Conservation (phyloP, 306 rosid species). For the Fragaria ananassa region DNA sequence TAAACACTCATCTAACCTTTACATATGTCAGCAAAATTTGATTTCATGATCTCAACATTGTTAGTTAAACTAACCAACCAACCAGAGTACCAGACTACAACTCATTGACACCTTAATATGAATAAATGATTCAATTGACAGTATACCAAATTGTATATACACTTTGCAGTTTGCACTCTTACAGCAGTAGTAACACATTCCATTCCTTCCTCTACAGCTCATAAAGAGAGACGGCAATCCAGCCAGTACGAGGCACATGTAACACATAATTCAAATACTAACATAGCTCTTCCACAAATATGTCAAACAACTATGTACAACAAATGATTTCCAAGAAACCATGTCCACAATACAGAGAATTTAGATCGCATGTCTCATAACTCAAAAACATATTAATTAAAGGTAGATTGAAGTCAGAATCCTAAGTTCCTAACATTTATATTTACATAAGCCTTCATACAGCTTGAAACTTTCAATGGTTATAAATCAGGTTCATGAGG, state of each 20-base stretch:
- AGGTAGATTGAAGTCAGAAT: neutral
- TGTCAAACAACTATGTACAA: neutral
- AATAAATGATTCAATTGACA: neutral
- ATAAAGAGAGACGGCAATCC: neutral
- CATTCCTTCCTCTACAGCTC: neutral
- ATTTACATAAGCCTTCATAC: slow-evolving; percentile 14
- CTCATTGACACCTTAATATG: neutral
- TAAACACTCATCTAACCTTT: too few relatives aligned
- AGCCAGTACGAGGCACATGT: neutral
- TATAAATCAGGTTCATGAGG: slow-evolving; percentile 32
- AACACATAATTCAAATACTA: neutral
- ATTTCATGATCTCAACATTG: too few relatives aligned
- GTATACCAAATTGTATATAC: neutral
- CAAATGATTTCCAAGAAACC: neutral
- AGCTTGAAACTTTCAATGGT: neutral
- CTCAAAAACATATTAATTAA: neutral
- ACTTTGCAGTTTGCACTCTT: too few relatives aligned
- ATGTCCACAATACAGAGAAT: neutral
- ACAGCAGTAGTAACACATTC: too few relatives aligned
- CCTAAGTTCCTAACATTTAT: neutral
- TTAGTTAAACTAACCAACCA: too few relatives aligned
- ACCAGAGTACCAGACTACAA: too few relatives aligned
- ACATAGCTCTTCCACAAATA: neutral
- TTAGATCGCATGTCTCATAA: neutral
- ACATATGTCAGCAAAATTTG: too few relatives aligned